Conservation (phyloP, 768 basidiomycete species). For the Coprinellus micaceus region DNA sequence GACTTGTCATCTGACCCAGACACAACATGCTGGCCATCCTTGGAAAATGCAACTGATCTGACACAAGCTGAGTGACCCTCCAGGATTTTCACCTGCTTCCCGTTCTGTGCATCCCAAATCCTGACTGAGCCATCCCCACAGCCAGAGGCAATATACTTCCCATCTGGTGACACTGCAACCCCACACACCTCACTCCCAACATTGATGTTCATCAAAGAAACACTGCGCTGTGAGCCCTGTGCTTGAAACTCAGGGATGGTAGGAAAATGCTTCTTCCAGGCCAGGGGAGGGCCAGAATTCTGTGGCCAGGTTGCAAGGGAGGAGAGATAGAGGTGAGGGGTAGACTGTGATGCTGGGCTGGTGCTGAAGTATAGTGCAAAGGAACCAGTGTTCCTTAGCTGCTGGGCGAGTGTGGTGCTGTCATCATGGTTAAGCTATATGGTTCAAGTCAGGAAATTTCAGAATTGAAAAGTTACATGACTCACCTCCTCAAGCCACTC, state of each 20-base stretch:
- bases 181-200: neutral
- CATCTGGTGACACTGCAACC: neutral
- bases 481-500: neutral
- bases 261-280: conserved; percentile 13
- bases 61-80: conserved; percentile 11
- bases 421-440: neutral
- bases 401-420: neutral
- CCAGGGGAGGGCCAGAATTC: neutral
- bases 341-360: conserved; percentile 14
- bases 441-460: neutral
- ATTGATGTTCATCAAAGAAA: conserved; percentile 10
- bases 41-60: conserved; percentile 17
- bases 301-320: conserved; percentile 19
- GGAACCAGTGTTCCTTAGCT: conserved; percentile 10
- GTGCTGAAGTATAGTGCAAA: conserved; percentile 19
- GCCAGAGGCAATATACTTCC: neutral
- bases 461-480: neutral
- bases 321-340: conserved; percentile 23
- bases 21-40: conserved; percentile 14
- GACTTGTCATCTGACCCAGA: conserved; percentile 14
- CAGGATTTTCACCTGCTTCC: neutral
- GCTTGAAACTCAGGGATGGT: conserved; percentile 11
- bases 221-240: neutral
- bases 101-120: conserved; percentile 5
- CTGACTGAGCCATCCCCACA: neutral